Evolutionary conservation across 2,329 filamentous ascomycete species (phyloP), one percentile per base, ranked within the genome.

Genomic region (Bipolaris victoriae): DNA sequence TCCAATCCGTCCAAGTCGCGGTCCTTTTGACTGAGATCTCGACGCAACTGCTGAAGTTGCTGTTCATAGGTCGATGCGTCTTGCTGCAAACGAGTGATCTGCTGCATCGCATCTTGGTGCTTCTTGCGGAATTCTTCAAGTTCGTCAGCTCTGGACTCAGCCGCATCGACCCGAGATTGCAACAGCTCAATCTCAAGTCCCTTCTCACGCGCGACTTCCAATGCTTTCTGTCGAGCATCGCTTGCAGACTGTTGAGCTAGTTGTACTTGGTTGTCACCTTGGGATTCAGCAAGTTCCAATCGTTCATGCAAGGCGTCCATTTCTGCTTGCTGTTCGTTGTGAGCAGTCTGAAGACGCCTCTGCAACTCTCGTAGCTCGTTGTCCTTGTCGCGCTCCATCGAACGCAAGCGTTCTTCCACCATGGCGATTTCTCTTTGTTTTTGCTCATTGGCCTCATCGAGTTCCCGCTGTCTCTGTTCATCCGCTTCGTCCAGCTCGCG

Each of bases 281-380:
- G 71, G 1, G 75, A 75, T 54, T 78, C 76, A 5, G 75, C 74
- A 31, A 78, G 69, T 48, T 76, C 68, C 18, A 81, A 62, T 37
- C 78, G 74, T 41, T 75, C 72, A 35, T 72, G 73, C 9, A 81
- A 60, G 10, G 76, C 70, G 31, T 79, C 77, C 5, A 80, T 54
- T 55, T 80, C 78, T 7, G 73, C 73, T 37, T 78, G 69, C 29
- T 77, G 76, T 33, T 76, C 74, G 29, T 40, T 63, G 20, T 72
- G 64, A 7, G 67, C 48, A 6, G 71, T 60, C 31, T 76, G 64
- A 39, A 76, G 65, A 41, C 72, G 69, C 15, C 74, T 70, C 40
- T 75, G 70, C 3, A 76, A 65, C 36, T 74, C 66, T 36, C 73
- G 73, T 54, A 74, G 63, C n/a, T 77, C 69, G 24, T 69, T 53